Base-by-base conservation (phyloP, 1,284 basidiomycete species). In the Cutaneotrichosporon cavernicola region DNA sequence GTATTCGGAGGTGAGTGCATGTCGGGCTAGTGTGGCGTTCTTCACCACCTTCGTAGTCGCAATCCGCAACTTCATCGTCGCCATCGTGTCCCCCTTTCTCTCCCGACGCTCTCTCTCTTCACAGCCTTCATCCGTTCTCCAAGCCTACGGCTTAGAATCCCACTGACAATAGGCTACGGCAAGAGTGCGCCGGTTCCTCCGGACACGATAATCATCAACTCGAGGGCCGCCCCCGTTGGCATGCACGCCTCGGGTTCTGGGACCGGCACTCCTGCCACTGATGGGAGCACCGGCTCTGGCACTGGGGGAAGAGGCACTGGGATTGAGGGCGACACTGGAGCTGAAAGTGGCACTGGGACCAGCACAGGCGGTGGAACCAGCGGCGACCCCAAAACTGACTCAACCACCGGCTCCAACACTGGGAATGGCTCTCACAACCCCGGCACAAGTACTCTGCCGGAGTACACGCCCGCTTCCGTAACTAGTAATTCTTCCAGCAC, bases 1-100 rank as follows among this genome's bases (percentile, higher is more conserved):
- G 87, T 93, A 71, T 87, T 87, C 56, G 92, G 91, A 73, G 91
- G 91, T 92, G 74, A 76, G 63, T 47, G 18, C 26, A 2, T n/a
- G 43, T 31, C 14, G 38, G 4, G 22, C 34, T 36, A 36, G 2
- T 36, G 34, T 36, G 34, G 34, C 34, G 11, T 13, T 36, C 34
- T 8, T 36, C 34, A 13, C 34, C 34, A 36, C 34, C 32, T 22
- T 30, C 2, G n/a, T 51, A 22, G 9, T n/a, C 4, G 46, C 26
- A 43, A 21, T 36, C 34, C 34, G 8, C 34, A 36, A 36, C 34
- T 8, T 36, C 11, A 13, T 9, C 7, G 2, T 36, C 34, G 7
- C 34, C 34, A 36, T 5, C 34, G 8, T 36, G 7, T 9, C 34
- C 34, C 11, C 5, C 34, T 36, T 36, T 36, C 2, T 36, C 7